Base-by-base conservation (phyloP, 2,329 filamentous ascomycete species). In the Ascochyta clinopodiicola region DNA sequence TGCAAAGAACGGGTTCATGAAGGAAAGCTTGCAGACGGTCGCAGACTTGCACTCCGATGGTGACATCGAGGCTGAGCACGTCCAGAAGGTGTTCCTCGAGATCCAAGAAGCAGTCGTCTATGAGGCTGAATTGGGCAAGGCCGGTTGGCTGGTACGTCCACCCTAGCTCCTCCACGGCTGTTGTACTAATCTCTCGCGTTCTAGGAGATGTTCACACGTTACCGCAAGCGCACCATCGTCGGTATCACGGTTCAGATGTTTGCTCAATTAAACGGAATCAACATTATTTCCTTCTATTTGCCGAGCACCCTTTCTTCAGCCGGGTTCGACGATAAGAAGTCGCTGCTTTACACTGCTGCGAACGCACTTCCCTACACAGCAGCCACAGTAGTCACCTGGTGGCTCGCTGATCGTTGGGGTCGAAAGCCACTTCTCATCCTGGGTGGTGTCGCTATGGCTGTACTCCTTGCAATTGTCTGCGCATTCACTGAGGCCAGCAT, bases 241-340 rank as follows among this genome's bases (percentile, higher is more conserved):
- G 76, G 74, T 44, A 76, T 78, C 50, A 77, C 74, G 0, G 75
- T 72, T 8, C 74, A 77, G 35, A 77, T 77, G 74, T 77, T 75
- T 37, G 74, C 76, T 1, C 74, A 77, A 42, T 66, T 78, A 31
- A 77, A 77, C 60, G 76, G 76, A 22, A 78, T 77, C 62, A 78
- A 78, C 61, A 73, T 78, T 61, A 77, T 78, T 53, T 77, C 76
- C 4, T 78, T 78, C 59, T 78, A 79, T 45, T 72, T 78, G 13
- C 75, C 75, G 1, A 73, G 66, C 19, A 73, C 74, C 0, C 68
- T 77, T 2, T 56, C 73, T 10, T 51, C 67, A 7, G 74, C 75
- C n/a, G 75, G 75, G 0, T 76, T 76, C 51, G 68, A 72, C 59
- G 62, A 76, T 12, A 57, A 67, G 24, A 74, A 75, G 48, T 77